Conservation (phyloP, 1,284 basidiomycete species). For the Austropuccinia psidii region DNA sequence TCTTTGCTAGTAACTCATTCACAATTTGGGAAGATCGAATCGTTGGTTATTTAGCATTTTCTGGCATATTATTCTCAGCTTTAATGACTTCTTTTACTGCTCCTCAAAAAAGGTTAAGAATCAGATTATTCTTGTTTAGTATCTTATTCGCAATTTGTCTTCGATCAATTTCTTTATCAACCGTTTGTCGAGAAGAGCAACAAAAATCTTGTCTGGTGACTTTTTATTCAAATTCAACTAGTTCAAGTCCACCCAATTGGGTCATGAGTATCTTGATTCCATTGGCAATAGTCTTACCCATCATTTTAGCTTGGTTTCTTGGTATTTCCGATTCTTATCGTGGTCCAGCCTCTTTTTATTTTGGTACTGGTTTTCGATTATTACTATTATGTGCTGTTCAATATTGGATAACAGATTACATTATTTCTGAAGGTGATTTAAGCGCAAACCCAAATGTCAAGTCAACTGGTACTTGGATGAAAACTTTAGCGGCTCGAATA, state of each 20-base stretch:
- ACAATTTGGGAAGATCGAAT: constrained; percentile 90
- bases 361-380: constrained; percentile 57
- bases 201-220: constrained; percentile 74
- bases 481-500: constrained; percentile 60
- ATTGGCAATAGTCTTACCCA: constrained; percentile 57
- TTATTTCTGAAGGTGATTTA: constrained; percentile 18
- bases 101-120: constrained; percentile 61
- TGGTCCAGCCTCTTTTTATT: constrained; percentile 61
- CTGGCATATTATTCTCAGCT: constrained; percentile 54
- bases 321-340: constrained; percentile 63
- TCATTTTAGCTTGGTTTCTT: constrained; percentile 57
- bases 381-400: constrained; percentile 57
- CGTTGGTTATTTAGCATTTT: constrained; percentile 63
- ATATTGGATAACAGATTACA: constrained; percentile 74
- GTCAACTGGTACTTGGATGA: constrained; percentile 46
- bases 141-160: constrained; percentile 61
- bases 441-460: constrained; percentile 39
- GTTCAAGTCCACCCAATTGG: constrained; percentile 58
- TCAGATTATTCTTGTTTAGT: constrained; percentile 65
- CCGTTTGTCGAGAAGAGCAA: constrained; percentile 91
- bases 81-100: constrained; percentile 53
- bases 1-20: constrained; percentile 63
- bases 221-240: constrained; percentile 67
- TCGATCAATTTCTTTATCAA: constrained; percentile 65
- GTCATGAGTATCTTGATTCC: constrained; percentile 58